These are phyloP conservation scores for Pelargonium citronellum DNA, from an alignment of 441 rosid species.

Conservation along the genomic window DNA sequence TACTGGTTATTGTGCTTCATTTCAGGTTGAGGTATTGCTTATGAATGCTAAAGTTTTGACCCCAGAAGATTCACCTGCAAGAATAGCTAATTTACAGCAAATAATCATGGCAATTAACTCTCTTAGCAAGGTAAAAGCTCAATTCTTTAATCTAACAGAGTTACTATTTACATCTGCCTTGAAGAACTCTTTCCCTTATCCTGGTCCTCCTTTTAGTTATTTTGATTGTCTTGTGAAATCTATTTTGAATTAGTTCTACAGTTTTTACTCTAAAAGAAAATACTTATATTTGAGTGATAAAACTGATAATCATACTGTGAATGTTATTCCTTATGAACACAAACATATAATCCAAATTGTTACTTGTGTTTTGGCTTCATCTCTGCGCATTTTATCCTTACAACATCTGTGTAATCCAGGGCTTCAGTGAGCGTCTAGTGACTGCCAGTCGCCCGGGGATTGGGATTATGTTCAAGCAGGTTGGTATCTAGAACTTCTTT, in stretches of 20 bases:
- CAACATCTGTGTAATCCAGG: slow-evolving; percentile 44
- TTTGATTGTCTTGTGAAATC: no score
- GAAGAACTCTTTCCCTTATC: no score
- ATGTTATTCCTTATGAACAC: no score
- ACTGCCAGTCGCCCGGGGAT: slow-evolving; percentile 76
- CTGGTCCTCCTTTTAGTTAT: no score
- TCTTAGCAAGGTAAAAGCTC: slow-evolving; percentile 75
- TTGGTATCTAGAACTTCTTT: slow-evolving; percentile 25
- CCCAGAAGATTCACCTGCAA: slow-evolving; percentile 48
- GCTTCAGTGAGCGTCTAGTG: slow-evolving; percentile 82
- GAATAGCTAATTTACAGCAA: slow-evolving; percentile 59
- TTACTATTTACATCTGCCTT: background rate
- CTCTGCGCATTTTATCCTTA: slow-evolving; percentile 18
- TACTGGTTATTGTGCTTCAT: slow-evolving; percentile 21
- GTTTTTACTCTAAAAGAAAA: background rate
- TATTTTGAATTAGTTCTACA: no score
- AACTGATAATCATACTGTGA: no score
- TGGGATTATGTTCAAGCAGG: slow-evolving; percentile 94
- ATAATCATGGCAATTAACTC: slow-evolving; percentile 82
- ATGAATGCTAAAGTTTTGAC: slow-evolving; percentile 42
- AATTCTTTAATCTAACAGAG: background rate
- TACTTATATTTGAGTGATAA: background rate
- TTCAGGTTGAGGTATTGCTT: slow-evolving; percentile 64
- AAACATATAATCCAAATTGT: no score
- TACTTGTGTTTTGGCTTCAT: no score